Evolutionary conservation across 148 eudicot species (phyloP).

Genomic region (Camellia japonica): DNA sequence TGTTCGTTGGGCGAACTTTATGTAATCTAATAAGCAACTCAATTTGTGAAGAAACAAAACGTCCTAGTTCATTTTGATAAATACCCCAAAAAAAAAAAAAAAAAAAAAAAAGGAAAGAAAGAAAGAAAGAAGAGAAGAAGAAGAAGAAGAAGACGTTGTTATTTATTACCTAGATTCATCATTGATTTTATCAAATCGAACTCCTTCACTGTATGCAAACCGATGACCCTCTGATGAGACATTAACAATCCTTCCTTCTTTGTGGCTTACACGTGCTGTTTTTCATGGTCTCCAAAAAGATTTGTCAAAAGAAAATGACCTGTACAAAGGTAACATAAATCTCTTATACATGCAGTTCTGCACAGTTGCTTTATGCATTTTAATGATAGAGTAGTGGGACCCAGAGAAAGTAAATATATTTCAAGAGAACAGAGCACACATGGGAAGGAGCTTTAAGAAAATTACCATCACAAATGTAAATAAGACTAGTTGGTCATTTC

Average conservation of each 20-base stretch:
- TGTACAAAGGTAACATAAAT: constrained; percentile 16
- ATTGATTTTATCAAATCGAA: constrained; percentile 70
- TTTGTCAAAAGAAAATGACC: constrained; percentile 86
- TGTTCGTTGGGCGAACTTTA: background rate
- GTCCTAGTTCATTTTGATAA: background rate
- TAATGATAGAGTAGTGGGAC: background rate
- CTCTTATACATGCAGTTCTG: background rate
- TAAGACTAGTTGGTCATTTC: background rate
- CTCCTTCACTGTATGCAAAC: constrained; percentile 62
- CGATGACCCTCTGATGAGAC: constrained; percentile 67
- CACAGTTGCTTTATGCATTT: background rate
- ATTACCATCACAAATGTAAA: background rate
- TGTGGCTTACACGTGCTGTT: constrained; percentile 53
- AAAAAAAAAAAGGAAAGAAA: background rate
- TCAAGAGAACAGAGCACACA: constrained; percentile 1
- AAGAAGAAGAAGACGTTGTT: background rate
- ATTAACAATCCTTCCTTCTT: constrained; percentile 80
- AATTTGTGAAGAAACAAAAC: background rate
- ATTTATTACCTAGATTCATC: constrained; percentile 51
- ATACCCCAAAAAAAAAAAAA: too few species aligned
- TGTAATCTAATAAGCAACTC: background rate
- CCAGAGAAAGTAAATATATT: background rate
- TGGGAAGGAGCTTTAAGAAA: background rate
- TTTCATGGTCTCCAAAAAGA: constrained; percentile 80
- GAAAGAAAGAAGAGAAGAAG: background rate